A percentile compares a stretch with the other conserved stretches of the same genome.
phyloP scores from a whole-genome alignment of 352 stramenopile species.

The Phytopythium sindhum region DNA sequence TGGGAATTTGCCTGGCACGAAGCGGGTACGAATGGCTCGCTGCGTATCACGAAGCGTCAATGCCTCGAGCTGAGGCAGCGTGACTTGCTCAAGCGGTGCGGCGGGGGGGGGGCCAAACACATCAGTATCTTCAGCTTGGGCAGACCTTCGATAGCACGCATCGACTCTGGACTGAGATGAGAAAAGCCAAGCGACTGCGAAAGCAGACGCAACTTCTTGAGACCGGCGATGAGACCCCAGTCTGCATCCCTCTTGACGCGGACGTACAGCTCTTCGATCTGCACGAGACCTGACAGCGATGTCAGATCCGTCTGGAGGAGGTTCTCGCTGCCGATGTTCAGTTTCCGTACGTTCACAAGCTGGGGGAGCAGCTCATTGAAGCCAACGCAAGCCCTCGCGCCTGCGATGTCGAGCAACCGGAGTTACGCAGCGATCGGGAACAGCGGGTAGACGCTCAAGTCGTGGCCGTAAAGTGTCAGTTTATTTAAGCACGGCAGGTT shows the following conservation, averaged over 20 bases:
- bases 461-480: not conserved
- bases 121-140: not conserved
- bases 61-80: not conserved
- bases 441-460: not conserved
- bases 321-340: not conserved
- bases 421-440: not conserved
- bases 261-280: not conserved
- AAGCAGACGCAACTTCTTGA: not conserved
- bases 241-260: not conserved
- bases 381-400: not conserved
- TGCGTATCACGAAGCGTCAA: not conserved
- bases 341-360: not conserved
- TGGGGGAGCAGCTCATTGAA: not conserved
- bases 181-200: not conserved
- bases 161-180: not conserved
- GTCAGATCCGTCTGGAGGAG: not conserved
- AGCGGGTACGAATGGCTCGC: not conserved
- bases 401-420: not conserved
- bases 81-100: not conserved
- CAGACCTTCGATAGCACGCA: not conserved
- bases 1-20: not conserved
- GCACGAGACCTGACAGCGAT: not conserved
- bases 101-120: not conserved
- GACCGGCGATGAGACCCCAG: not conserved
- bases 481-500: not conserved